Evolutionary conservation across 139 green algal genomes (phyloP), one percentile per base, ranked within the genome.

Genomic region (Chlorella sp.): DNA sequence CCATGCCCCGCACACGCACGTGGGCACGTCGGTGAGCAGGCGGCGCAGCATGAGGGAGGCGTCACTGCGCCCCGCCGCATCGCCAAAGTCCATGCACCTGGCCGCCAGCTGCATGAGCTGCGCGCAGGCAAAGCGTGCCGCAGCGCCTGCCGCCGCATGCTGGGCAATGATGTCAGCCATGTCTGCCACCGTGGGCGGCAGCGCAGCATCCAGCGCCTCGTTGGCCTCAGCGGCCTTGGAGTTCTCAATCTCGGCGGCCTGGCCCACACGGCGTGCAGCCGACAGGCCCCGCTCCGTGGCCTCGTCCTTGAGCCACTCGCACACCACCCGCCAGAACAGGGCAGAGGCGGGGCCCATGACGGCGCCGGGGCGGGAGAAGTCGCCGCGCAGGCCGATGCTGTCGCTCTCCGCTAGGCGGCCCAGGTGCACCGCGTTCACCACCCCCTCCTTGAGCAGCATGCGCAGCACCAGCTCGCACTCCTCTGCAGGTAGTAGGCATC

Each of bases 21-120:
- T 62, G n/a, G 38, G 63, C 1, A 44, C 44, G 13, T 74, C n/a
- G 13, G 32, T 36, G 44, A 92, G 78, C 80, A 93, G 75, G 23
- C n/a, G 6, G 18, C 41, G 64, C 34, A 94, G 67, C 57, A 93
- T 60, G 13, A 73, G 41, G 5, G 74, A 74, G 7, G 85, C 83
- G 16, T 86, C 83, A 5, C 41, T 11, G 18, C 89, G 55, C 21
- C 91, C 83, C 28, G 84, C 44, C 0, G 85, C 91, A 73, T 94
- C 91, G 1, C 75, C 78, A 72, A 93, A 85, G 74, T 94, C 89
- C 73, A 88, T 51, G 82, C 90, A 92, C 3, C 38, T 69, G 25
- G 85, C 81, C 30, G 83, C 87, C 38, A 92, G 56, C 32, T 64
- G 57, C 76, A 94, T 85, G 38, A 94, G 89, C 86, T 94, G 91